Conservation (phyloP, 345 rosid genomes). For the Eutrema japonicum region DNA sequence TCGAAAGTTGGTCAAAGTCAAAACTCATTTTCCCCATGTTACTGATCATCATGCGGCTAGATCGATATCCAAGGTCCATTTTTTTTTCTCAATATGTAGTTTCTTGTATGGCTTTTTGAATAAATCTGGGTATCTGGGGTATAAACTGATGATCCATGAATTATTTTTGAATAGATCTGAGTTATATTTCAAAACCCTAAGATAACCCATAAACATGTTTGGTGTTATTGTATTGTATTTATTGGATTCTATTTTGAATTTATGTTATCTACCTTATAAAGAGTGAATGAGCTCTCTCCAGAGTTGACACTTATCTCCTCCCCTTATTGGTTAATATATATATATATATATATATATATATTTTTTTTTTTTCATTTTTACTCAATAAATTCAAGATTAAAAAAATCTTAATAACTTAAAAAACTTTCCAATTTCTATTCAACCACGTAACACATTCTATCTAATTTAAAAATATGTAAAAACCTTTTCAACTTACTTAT, state of each 20-base stretch:
- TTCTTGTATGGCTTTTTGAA: neutral
- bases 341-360: too few species aligned
- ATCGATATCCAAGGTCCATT: conserved; percentile 9
- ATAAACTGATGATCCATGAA: neutral
- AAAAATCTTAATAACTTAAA: too few species aligned
- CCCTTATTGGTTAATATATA: too few species aligned
- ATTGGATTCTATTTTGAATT: neutral
- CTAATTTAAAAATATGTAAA: too few species aligned
- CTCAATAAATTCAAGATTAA: too few species aligned
- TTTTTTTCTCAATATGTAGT: neutral
- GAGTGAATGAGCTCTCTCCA: too few species aligned
- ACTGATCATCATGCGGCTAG: neutral
- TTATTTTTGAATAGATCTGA: neutral
- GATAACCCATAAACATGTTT: conserved; percentile 1
- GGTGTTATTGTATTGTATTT: neutral
- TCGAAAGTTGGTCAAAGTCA: neutral
- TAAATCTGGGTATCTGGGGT: neutral
- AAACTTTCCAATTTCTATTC: too few species aligned
- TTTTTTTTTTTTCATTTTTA: too few species aligned
- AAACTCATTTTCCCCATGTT: neutral
- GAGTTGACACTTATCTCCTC: too few species aligned
- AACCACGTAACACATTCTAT: too few species aligned
- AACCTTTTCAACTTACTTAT: too few species aligned
- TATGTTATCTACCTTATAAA: too few species aligned
- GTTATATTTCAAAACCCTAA: neutral